phyloP scores from a whole-genome alignment of 2,329 filamentous ascomycete genomes.

The Plectosphaerella cucumerina region DNA sequence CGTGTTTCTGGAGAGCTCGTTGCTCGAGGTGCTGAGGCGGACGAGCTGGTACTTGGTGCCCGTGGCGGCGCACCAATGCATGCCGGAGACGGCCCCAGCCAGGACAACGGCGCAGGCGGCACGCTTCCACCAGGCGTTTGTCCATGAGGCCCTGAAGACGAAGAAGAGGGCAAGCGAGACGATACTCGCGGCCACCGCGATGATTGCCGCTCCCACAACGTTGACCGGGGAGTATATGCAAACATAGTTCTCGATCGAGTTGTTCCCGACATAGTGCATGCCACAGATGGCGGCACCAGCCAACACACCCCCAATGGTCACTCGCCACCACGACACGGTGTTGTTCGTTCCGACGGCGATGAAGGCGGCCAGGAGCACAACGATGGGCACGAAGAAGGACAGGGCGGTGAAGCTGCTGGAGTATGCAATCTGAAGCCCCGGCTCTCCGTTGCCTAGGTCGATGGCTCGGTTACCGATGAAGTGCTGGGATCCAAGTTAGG shows the following conservation, averaged over 20 bases:
- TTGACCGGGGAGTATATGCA: slow-evolving; percentile 57
- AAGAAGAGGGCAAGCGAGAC: slow-evolving; percentile 74
- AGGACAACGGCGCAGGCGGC: slow-evolving; percentile 62
- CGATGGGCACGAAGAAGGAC: slow-evolving; percentile 75
- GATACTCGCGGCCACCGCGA: slow-evolving; percentile 69
- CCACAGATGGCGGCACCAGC: slow-evolving; percentile 73
- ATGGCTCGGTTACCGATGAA: slow-evolving; percentile 82
- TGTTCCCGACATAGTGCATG: slow-evolving; percentile 88
- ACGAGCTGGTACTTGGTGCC: slow-evolving; percentile 65
- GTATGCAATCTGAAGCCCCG: slow-evolving; percentile 68
- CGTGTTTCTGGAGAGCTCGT: slow-evolving; percentile 51
- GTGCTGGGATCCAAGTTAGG: slow-evolving; percentile 52
- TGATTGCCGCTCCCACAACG: slow-evolving; percentile 65
- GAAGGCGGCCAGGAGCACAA: slow-evolving; percentile 71
- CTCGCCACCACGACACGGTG: slow-evolving; percentile 52
- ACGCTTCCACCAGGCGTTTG: slow-evolving; percentile 73
- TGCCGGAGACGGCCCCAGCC: slow-evolving; percentile 72
- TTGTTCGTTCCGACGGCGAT: slow-evolving; percentile 60
- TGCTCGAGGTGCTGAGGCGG: slow-evolving; percentile 33
- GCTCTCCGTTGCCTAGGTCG: slow-evolving; percentile 58
- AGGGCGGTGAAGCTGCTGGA: slow-evolving; percentile 66
- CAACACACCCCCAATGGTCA: slow-evolving; percentile 60
- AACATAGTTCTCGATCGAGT: slow-evolving; percentile 72
- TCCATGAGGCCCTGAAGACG: slow-evolving; percentile 71
- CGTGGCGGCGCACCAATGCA: slow-evolving; percentile 79